phyloP scores from a whole-genome alignment of 495 filamentous ascomycete genomes.

The Penicillium mononematosum region DNA sequence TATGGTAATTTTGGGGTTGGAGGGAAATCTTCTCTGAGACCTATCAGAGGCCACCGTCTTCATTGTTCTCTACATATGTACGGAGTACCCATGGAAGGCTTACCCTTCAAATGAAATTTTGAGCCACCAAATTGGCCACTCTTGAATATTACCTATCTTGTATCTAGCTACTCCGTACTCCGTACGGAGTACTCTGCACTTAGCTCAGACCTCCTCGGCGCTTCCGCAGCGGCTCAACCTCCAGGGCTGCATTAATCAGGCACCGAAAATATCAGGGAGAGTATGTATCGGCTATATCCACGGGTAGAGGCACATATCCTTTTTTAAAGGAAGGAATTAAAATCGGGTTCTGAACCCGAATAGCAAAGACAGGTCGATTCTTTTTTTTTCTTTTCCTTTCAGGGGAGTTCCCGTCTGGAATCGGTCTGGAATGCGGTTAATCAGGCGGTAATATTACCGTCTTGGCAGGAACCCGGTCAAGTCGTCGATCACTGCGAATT shows the following conservation, averaged over 20 bases:
- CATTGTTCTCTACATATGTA: conserved; percentile 3
- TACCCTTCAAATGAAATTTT: background rate
- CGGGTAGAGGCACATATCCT: background rate
- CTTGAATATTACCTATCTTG: background rate
- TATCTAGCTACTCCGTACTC: background rate
- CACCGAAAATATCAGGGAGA: background rate
- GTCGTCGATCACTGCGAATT: background rate
- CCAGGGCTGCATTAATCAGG: conserved; percentile 1
- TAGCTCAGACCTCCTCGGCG: conserved; percentile 5
- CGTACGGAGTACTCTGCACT: too few species aligned
- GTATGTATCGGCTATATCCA: background rate
- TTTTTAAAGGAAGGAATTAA: background rate
- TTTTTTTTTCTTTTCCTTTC: conserved; percentile 6
- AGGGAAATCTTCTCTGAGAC: conserved; percentile 2
- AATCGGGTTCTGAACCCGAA: background rate
- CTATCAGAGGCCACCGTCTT: background rate
- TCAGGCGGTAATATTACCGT: conserved; percentile 27
- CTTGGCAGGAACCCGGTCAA: conserved; percentile 17
- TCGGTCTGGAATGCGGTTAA: conserved; percentile 32
- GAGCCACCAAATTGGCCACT: conserved; percentile 1
- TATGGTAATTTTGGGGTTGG: conserved; percentile 3
- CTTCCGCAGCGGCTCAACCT: conserved; percentile 1
- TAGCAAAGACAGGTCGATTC: background rate
- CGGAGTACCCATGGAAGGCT: too few species aligned
- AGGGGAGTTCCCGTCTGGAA: conserved; percentile 23